These are phyloP conservation scores for Sarocladium strictum DNA, from an alignment of 2,329 filamentous ascomycete species.

Conservation along the genomic window DNA sequence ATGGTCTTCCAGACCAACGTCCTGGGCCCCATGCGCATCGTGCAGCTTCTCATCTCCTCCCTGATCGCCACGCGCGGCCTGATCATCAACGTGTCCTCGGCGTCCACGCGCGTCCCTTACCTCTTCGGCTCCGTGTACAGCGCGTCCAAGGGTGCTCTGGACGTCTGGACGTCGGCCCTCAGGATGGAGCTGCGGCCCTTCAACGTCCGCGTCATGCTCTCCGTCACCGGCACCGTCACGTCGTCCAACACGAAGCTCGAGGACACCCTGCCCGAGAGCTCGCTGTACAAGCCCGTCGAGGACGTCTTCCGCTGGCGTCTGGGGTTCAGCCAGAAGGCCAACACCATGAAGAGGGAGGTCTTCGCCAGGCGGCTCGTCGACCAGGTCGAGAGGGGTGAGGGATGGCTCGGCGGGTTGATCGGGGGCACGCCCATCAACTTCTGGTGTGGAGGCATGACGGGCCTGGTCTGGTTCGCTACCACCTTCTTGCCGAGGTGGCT, in stretches of 20 bases:
- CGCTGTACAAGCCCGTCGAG: conserved; percentile 39
- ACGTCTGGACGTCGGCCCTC: conserved; percentile 45
- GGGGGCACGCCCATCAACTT: conserved; percentile 9
- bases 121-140: conserved; percentile 48
- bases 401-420: conserved; percentile 3
- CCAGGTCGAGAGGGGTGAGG: neutral
- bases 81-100: conserved; percentile 50
- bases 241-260: conserved; percentile 38
- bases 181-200: conserved; percentile 49
- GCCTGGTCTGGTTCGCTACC: conserved; percentile 8
- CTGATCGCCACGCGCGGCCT: conserved; percentile 45
- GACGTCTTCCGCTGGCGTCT: conserved; percentile 41
- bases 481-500: conserved; percentile 11
- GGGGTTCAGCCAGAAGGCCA: conserved; percentile 41
- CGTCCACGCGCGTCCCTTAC: conserved; percentile 44
- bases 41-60: conserved; percentile 41
- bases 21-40: conserved; percentile 51
- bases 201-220: conserved; percentile 50
- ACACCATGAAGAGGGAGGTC: conserved; percentile 21
- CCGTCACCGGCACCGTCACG: conserved; percentile 47
- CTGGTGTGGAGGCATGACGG: conserved; percentile 12
- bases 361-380: conserved; percentile 7
- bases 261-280: conserved; percentile 36
- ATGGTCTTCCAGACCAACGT: conserved; percentile 52
- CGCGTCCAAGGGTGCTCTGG: conserved; percentile 50